Base-by-base conservation (phyloP, 768 basidiomycete genomes). In the Cystofilobasidium macerans region DNA sequence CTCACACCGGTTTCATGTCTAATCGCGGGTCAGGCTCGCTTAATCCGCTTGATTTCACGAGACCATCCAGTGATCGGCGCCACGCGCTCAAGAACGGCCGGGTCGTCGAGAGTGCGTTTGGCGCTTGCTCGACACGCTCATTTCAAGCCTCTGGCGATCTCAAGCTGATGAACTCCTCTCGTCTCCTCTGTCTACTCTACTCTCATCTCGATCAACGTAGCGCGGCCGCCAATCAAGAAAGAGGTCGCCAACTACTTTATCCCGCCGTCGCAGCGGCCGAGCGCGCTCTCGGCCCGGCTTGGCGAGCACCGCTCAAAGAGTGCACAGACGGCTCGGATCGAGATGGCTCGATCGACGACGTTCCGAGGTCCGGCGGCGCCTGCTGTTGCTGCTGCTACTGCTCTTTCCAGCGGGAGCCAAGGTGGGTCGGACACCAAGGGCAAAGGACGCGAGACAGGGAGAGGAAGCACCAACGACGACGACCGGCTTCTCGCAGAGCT, bases 401-500 rank as follows among this genome's bases (percentile, higher is more conserved):
- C 64, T 58, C 38, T 48, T 45, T n/a, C 54, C 40, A 24, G 57
- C 57, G 18, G n/a, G n/a, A n/a, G n/a, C n/a, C n/a, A n/a, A n/a
- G n/a, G n/a, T n/a, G n/a, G n/a, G n/a, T n/a, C n/a, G n/a, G n/a
- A 24, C 26, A 28, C 53, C 40, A 51, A 45, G 53, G 24, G 36
- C 43, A 7, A 35, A 36, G 11, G 14, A n/a, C 51, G 57, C 58
- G 58, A 48, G 20, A 13, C 47, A 26, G 6, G 53, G 36, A 18
- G 24, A 57, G 22, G 14, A 7, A 14, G 14, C 36, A 14, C 7
- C 36, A 38, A 58, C 40, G 13, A 28, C 47, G 14, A 45, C 24
- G 13, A 71, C 57, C 61, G 70, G 24, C 70, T 73, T 64, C 70
- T 73, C 45, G 70, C 67, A 43, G 64, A 70, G 32, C 33, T 61